Evolutionary conservation across 352 stramenopile species (phyloP).

Genomic region (Aphanomyces astaci): DNA sequence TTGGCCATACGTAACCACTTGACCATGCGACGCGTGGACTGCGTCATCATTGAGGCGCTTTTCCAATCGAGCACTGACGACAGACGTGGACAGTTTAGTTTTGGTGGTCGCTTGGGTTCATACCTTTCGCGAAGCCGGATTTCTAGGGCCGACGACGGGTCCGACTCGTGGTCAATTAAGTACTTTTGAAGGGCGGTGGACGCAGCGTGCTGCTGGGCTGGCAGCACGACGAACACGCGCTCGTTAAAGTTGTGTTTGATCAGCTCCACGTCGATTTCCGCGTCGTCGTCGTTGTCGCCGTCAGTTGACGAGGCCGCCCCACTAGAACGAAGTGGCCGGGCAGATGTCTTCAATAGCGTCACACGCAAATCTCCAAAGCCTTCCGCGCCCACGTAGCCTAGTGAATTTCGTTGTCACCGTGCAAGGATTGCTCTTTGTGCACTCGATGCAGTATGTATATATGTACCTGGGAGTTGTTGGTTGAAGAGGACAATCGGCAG

Average conservation of each 20-base stretch:
- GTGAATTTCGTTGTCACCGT: too few relatives aligned
- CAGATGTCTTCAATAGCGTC: neutral
- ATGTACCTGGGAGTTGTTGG: neutral
- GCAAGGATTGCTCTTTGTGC: too few relatives aligned
- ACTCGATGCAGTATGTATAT: too few relatives aligned
- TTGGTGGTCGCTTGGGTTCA: neutral
- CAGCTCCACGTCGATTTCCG: too few relatives aligned
- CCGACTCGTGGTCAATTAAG: neutral
- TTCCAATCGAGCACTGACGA: neutral
- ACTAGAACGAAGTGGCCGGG: neutral
- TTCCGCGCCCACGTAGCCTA: conserved; percentile 17
- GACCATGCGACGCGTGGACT: neutral
- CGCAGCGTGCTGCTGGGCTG: conserved; percentile 12
- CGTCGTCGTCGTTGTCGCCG: neutral
- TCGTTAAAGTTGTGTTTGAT: conserved; percentile 13
- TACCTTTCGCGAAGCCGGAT: conserved; percentile 1
- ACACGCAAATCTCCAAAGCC: conserved; percentile 16
- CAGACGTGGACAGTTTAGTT: neutral
- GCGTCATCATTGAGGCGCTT: conserved; percentile 9
- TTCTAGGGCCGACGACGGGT: neutral
- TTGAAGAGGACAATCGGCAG: neutral
- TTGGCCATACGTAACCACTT: conserved; percentile 9
- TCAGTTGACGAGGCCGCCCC: neutral
- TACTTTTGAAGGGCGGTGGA: neutral
- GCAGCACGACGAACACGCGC: conserved; percentile 9